Evolutionary conservation across 163 green algal genomes (phyloP).

Genomic region (Scenedesmus sp.): DNA sequence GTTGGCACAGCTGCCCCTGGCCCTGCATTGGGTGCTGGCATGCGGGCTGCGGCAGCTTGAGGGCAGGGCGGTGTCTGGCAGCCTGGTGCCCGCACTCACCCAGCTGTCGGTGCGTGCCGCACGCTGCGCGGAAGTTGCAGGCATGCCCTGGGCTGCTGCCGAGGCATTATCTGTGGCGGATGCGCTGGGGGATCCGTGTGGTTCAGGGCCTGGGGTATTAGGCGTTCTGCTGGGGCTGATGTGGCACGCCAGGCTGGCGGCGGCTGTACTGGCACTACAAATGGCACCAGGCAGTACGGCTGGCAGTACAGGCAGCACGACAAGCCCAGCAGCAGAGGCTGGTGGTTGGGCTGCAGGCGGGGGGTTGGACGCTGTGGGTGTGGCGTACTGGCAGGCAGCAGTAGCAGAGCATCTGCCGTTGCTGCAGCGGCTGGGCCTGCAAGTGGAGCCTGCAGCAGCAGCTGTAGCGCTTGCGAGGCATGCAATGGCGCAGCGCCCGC

Average conservation of each 20-base stretch:
- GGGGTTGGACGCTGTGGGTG: constrained; percentile 9
- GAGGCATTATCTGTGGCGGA: constrained; percentile 60
- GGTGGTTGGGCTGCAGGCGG: neutral
- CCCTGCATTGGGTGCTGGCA: constrained; percentile 37
- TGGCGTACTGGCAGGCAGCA: neutral
- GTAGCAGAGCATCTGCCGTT: constrained; percentile 4
- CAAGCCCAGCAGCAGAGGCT: neutral
- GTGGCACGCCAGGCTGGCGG: constrained; percentile 51
- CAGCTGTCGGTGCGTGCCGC: constrained; percentile 42
- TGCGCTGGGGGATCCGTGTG: constrained; percentile 40
- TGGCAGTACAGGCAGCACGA: neutral
- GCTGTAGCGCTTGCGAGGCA: constrained; percentile 51
- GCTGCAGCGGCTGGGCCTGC: constrained; percentile 57
- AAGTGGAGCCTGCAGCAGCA: constrained; percentile 53
- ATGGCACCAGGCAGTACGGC: neutral
- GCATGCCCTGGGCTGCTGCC: constrained; percentile 56
- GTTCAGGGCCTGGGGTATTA: neutral
- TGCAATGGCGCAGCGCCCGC: constrained; percentile 18
- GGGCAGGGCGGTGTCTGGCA: constrained; percentile 10
- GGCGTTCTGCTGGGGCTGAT: constrained; percentile 19
- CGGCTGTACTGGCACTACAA: constrained; percentile 47
- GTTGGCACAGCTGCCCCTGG: constrained; percentile 20
- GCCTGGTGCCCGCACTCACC: neutral
- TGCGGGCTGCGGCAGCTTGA: constrained; percentile 53
- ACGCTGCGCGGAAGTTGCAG: constrained; percentile 49